Evolutionary conservation across 177 flowering plant genomes (phyloP).

Genomic region (Telopea speciosissima): DNA sequence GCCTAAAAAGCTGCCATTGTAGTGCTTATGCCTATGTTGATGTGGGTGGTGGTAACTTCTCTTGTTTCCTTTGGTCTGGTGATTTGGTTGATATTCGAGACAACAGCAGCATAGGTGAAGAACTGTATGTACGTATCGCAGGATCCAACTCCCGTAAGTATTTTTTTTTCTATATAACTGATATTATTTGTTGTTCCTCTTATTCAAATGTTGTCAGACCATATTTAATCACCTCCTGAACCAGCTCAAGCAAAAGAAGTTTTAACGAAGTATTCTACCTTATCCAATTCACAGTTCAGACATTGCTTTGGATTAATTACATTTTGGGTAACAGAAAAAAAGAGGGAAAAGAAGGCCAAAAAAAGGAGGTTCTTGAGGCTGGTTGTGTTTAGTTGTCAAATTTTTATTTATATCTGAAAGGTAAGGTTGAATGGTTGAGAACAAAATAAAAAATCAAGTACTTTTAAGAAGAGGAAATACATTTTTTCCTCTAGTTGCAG

Average conservation of each 20-base stretch:
- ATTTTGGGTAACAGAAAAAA: no score
- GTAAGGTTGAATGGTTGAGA: no score
- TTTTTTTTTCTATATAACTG: no score
- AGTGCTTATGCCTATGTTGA: neutral
- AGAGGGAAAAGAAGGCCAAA: no score
- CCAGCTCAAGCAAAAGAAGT: neutral
- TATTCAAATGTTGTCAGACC: neutral
- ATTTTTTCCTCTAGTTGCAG: no score
- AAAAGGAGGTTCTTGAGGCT: no score
- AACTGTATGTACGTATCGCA: neutral
- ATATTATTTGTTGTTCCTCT: neutral
- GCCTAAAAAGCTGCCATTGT: neutral
- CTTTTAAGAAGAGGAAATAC: no score
- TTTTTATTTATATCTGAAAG: no score
- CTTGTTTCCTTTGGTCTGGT: neutral
- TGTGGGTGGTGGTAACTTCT: neutral
- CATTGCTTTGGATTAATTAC: no score
- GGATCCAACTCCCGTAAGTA: neutral
- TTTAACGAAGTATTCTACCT: neutral
- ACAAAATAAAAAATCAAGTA: no score
- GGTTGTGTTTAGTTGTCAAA: no score
- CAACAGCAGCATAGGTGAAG: neutral
- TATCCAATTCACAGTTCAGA: no score
- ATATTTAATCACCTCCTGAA: neutral
- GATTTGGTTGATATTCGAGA: neutral